phyloP scores from a whole-genome alignment of 1,284 basidiomycete genomes.

The Marasmius sp. region DNA sequence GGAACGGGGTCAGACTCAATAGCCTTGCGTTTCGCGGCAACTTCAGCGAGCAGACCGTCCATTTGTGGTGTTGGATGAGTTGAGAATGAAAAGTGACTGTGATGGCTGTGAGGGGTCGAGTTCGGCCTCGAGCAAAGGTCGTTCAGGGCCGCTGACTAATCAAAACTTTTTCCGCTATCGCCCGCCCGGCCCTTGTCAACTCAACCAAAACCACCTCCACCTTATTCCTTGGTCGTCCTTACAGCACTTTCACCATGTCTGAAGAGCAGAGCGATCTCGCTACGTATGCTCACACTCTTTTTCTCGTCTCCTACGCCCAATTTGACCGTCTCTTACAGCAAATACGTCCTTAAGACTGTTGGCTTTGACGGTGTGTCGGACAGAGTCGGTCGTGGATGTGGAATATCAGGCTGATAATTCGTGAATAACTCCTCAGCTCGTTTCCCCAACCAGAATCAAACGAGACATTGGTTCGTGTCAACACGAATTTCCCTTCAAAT shows the following conservation, averaged over 20 bases:
- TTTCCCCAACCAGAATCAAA: slow-evolving; percentile 96
- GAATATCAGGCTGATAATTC: neutral
- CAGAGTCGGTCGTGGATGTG: neutral
- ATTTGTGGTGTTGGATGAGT: slow-evolving; percentile 38
- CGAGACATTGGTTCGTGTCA: slow-evolving; percentile 80
- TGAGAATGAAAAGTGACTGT: neutral
- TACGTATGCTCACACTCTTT: slow-evolving; percentile 41
- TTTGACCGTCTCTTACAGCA: slow-evolving; percentile 43
- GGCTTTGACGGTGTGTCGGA: slow-evolving; percentile 74
- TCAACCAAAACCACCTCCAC: slow-evolving; percentile 18
- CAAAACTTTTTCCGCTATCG: slow-evolving; percentile 34
- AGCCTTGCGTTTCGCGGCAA: slow-evolving; percentile 84
- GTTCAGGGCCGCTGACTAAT: slow-evolving; percentile 4
- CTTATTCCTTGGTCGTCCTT: slow-evolving; percentile 10
- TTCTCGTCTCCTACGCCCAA: slow-evolving; percentile 1
- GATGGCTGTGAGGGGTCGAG: slow-evolving; percentile 1
- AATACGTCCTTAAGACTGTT: slow-evolving; percentile 84
- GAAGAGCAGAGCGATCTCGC: slow-evolving; percentile 48
- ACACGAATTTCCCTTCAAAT: neutral
- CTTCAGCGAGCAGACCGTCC: slow-evolving; percentile 88
- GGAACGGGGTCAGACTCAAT: slow-evolving; percentile 40
- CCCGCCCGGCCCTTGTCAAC: slow-evolving; percentile 26
- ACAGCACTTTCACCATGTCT: slow-evolving; percentile 52
- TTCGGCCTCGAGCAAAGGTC: neutral
- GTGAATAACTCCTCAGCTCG: slow-evolving; percentile 54